Percentiles rank a stretch among this genome's conserved stretches.
phyloP scores from a whole-genome alignment of 352 stramenopile genomes.

The Pythium phragmiticola region DNA sequence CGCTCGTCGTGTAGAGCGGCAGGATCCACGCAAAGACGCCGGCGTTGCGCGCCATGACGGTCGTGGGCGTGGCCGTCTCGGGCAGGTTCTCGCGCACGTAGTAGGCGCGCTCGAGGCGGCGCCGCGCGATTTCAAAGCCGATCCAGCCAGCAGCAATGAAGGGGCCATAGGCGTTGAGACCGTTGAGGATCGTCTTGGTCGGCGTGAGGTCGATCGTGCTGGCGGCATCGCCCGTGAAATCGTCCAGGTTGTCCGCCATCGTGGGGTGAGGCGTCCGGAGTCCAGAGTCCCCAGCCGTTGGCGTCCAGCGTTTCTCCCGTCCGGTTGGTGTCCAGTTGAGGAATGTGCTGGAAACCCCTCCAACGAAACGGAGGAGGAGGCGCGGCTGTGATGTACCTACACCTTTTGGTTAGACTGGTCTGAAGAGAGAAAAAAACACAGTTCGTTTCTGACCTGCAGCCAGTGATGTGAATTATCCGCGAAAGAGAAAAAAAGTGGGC shows the following conservation, averaged over 20 bases:
- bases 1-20: conserved; percentile 52
- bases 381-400: neutral
- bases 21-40: conserved; percentile 56
- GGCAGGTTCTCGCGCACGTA: conserved; percentile 65
- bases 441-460: neutral
- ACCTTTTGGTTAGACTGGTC: neutral
- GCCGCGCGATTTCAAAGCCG: conserved; percentile 59
- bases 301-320: neutral
- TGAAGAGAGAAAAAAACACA: neutral
- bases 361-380: neutral
- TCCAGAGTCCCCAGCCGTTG: neutral
- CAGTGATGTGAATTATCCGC: neutral
- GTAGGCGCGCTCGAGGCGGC: conserved; percentile 61
- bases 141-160: conserved; percentile 68
- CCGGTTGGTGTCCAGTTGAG: neutral
- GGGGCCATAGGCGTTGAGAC: conserved; percentile 61
- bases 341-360: neutral
- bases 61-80: conserved; percentile 50
- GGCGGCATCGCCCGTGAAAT: conserved; percentile 10
- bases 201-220: conserved; percentile 47
- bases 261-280: neutral
- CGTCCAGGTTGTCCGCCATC: conserved; percentile 5
- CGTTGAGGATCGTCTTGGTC: conserved; percentile 61
- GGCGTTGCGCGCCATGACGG: conserved; percentile 34
- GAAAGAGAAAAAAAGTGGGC: neutral